Evolutionary conservation across 192 early-diverging fungal genomes (phyloP).

Genomic region (Gonapodya prolifera): DNA sequence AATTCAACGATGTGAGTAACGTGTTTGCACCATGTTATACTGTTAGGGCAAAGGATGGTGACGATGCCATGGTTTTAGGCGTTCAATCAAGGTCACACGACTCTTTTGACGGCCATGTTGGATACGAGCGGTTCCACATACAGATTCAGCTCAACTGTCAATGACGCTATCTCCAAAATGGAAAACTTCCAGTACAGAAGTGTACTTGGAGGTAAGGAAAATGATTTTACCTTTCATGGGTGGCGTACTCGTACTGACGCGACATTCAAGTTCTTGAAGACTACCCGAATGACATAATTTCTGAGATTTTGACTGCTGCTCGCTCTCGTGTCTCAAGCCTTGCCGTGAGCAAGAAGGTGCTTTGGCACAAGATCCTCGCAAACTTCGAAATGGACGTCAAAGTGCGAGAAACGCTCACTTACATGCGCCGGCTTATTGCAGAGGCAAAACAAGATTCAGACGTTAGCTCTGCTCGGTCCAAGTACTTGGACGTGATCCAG

Average conservation of each 20-base stretch:
- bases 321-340: background rate
- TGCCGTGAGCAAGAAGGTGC: background rate
- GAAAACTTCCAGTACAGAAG: background rate
- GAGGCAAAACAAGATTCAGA: background rate
- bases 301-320: background rate
- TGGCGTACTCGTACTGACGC: background rate
- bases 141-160: background rate
- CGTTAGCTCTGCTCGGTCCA: background rate
- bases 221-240: background rate
- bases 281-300: background rate
- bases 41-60: background rate
- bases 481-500: background rate
- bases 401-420: background rate
- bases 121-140: background rate
- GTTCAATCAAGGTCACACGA: background rate
- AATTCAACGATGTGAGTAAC: background rate
- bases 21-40: too few relatives aligned
- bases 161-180: background rate
- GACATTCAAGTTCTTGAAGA: background rate
- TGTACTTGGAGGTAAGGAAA: background rate
- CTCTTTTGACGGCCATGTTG: background rate
- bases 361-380: background rate
- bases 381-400: background rate
- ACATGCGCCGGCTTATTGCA: background rate
- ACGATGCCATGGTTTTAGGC: background rate